These are phyloP conservation scores for Rhizomucor pusillus DNA, from an alignment of 371 early-diverging fungal genomes.

Conservation along the genomic window DNA sequence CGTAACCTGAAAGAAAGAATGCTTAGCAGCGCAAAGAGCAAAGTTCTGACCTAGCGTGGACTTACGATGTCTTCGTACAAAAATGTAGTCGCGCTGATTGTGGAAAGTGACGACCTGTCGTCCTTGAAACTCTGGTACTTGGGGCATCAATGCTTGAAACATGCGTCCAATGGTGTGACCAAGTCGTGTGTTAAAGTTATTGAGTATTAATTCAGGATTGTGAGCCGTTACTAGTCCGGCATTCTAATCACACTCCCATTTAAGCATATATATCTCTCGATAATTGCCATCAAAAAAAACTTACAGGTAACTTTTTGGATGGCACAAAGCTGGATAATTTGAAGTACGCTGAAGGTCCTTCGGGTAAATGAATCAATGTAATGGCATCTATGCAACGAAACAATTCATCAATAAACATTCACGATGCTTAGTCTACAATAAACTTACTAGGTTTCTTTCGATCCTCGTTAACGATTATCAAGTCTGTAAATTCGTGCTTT, in stretches of 20 bases:
- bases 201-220: conserved; percentile 95
- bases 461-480: conserved; percentile 92
- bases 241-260: conserved; percentile 40
- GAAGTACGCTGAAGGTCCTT: conserved; percentile 97
- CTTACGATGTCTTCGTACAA: conserved; percentile 93
- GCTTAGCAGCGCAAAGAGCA: neutral
- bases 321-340: conserved; percentile 82
- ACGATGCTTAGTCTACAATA: too few relatives aligned
- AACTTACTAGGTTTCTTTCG: conserved; percentile 81
- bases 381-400: conserved; percentile 66
- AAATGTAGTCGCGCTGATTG: conserved; percentile 99
- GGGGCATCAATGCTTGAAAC: conserved; percentile 96
- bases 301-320: conserved; percentile 75
- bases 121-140: conserved; percentile 94
- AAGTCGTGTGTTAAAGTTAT: conserved; percentile 96
- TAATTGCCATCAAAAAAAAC: neutral
- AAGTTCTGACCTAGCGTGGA: neutral
- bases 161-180: conserved; percentile 97
- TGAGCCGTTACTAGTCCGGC: conserved; percentile 85
- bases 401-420: conserved; percentile 1
- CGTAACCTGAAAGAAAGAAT: conserved; percentile 46
- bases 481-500: conserved; percentile 88
- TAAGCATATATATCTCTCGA: neutral
- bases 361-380: conserved; percentile 92
- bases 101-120: conserved; percentile 97